Percentiles rank a stretch among this genome's conserved stretches.
phyloP scores from a whole-genome alignment of 2,329 filamentous ascomycete genomes.

The Diaporthe nobilis region DNA sequence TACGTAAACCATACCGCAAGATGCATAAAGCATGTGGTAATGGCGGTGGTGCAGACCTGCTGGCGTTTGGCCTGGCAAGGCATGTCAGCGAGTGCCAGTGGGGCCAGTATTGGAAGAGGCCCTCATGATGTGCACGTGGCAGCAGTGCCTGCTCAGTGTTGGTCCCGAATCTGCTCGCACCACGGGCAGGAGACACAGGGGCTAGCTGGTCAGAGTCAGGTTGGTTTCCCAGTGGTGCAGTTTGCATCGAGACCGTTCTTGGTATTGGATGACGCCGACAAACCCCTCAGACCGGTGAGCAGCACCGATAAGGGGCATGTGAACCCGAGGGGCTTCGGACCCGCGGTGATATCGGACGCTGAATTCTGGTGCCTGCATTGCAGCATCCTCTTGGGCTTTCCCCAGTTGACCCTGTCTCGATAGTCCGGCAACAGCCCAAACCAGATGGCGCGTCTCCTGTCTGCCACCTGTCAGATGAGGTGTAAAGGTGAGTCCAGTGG shows the following conservation, averaged over 20 bases:
- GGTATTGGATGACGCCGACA: background rate
- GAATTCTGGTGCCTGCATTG: background rate
- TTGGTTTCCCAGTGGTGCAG: background rate
- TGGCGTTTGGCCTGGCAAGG: background rate
- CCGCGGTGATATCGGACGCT: background rate
- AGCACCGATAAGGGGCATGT: background rate
- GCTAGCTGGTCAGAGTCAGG: background rate
- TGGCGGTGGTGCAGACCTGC: background rate
- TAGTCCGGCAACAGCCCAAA: background rate
- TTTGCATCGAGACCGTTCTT: background rate
- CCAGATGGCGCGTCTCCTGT: background rate
- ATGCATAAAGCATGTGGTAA: background rate
- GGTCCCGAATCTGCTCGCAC: background rate
- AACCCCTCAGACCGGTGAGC: slow-evolving; percentile 18
- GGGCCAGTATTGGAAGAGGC: background rate
- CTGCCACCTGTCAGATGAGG: background rate
- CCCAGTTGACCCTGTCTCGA: background rate
- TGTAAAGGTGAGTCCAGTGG: background rate
- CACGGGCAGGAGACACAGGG: background rate
- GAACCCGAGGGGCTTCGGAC: background rate
- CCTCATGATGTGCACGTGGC: background rate
- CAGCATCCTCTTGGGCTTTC: background rate
- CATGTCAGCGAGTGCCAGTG: background rate
- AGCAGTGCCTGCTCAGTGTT: background rate
- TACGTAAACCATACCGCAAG: background rate